These are phyloP conservation scores for Pichia inconspicua DNA, from an alignment of 1,139 yeast genomes.

Conservation along the genomic window DNA sequence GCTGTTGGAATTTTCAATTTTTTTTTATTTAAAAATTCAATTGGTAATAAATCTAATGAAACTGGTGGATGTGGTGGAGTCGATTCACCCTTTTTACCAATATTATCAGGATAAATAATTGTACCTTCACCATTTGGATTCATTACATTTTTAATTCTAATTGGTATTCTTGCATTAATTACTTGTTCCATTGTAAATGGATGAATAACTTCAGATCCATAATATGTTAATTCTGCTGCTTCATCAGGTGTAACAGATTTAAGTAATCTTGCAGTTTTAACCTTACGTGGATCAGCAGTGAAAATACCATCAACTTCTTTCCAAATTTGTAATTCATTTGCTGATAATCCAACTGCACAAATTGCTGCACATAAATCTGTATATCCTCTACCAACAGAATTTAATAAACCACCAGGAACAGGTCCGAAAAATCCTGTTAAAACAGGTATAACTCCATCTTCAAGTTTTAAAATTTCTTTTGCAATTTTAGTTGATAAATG, in stretches of 20 bases:
- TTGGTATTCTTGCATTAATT: conserved; percentile 90
- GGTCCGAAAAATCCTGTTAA: conserved; percentile 92
- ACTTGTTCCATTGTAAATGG: conserved; percentile 99
- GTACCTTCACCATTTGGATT: conserved; percentile 91
- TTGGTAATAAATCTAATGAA: conserved; percentile 48
- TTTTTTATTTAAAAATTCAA: conserved; percentile 44
- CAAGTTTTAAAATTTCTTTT: conserved; percentile 39
- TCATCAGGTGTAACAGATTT: conserved; percentile 94
- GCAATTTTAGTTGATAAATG: conserved; percentile 56
- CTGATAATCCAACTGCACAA: conserved; percentile 84
- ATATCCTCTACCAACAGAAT: conserved; percentile 93
- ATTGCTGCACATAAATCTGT: conserved; percentile 97
- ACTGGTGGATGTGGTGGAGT: conserved; percentile 97
- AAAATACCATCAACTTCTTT: conserved; percentile 98
- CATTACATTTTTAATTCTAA: conserved; percentile 89
- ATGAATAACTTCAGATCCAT: conserved; percentile 95
- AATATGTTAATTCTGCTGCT: conserved; percentile 95
- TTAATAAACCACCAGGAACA: conserved; percentile 88
- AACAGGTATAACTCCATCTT: conserved; percentile 62
- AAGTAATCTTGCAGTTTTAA: conserved; percentile 77
- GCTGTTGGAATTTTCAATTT: conserved; percentile 78
- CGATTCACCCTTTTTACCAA: conserved; percentile 74
- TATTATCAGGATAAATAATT: conserved; percentile 83
- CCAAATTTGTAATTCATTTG: conserved; percentile 96
- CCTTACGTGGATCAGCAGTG: conserved; percentile 97